phyloP scores from a whole-genome alignment of 129 eudicot species.

The Chrysanthemum lavandulifolium region DNA sequence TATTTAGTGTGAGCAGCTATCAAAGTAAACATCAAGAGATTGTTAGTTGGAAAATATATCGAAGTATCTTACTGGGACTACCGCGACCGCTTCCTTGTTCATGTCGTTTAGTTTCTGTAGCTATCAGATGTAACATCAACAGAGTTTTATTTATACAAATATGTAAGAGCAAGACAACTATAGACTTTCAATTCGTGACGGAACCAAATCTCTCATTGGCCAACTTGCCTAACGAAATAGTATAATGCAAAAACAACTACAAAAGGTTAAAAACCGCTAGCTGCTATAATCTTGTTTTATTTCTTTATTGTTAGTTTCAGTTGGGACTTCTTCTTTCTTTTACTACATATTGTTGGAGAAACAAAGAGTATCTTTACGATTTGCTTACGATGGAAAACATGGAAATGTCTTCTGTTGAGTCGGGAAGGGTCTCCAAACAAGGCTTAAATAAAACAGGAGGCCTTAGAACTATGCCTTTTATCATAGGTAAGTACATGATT shows the following conservation, averaged over 20 bases:
- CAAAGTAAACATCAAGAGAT: conserved; percentile 8
- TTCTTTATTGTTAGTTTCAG: conserved; percentile 2
- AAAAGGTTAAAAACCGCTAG: conserved; percentile 13
- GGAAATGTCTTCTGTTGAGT: conserved; percentile 36
- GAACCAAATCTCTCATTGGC: background rate
- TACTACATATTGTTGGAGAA: background rate
- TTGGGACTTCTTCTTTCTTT: background rate
- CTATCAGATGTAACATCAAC: conserved; percentile 5
- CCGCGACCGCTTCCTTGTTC: background rate
- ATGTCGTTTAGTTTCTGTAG: conserved; percentile 14
- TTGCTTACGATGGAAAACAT: conserved; percentile 25
- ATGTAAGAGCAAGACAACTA: background rate
- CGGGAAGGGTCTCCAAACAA: conserved; percentile 23
- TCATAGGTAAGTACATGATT: conserved; percentile 39
- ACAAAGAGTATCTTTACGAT: background rate
- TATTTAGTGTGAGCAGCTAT: background rate
- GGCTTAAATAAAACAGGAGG: conserved; percentile 42
- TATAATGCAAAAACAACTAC: conserved; percentile 12
- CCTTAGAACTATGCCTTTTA: conserved; percentile 61
- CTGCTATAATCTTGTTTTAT: conserved; percentile 7
- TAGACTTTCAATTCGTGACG: background rate
- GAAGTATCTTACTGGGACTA: background rate
- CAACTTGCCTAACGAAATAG: conserved; percentile 20
- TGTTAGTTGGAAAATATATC: background rate
- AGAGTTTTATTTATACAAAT: background rate